These are phyloP conservation scores for Macrolepiota fuliginosa DNA, from an alignment of 768 basidiomycete genomes.

Conservation along the genomic window DNA sequence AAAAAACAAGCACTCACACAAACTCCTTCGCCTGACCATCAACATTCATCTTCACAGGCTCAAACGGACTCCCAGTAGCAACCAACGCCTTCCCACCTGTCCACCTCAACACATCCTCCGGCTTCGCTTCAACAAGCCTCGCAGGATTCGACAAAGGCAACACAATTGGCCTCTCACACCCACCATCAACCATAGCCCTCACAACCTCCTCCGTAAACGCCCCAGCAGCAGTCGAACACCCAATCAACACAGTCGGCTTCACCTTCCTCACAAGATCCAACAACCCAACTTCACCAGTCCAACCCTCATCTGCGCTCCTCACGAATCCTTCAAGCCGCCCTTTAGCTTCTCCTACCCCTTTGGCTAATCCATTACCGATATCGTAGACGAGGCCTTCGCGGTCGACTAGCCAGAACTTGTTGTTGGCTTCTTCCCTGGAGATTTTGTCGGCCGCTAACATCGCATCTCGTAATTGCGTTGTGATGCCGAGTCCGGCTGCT, in stretches of 20 bases:
- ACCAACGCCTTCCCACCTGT: slow-evolving; percentile 75
- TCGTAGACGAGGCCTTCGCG: slow-evolving; percentile 33
- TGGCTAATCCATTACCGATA: slow-evolving; percentile 19
- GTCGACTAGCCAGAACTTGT: slow-evolving; percentile 73
- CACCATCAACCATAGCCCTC: slow-evolving; percentile 52
- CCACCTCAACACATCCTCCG: slow-evolving; percentile 73
- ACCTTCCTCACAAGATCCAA: slow-evolving; percentile 70
- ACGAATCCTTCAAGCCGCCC: slow-evolving; percentile 53
- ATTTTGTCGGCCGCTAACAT: slow-evolving; percentile 56
- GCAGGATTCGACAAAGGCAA: slow-evolving; percentile 86
- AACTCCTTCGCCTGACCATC: slow-evolving; percentile 57
- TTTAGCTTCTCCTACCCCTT: slow-evolving; percentile 29
- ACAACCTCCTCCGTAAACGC: slow-evolving; percentile 78
- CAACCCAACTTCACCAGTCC: slow-evolving; percentile 53
- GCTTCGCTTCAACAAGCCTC: slow-evolving; percentile 69
- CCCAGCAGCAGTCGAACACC: slow-evolving; percentile 75
- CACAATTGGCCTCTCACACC: slow-evolving; percentile 67
- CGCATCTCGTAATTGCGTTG: slow-evolving; percentile 73
- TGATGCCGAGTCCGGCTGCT: slow-evolving; percentile 80
- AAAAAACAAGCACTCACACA: slow-evolving; percentile 32
- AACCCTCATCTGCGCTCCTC: slow-evolving; percentile 54
- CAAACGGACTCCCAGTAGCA: slow-evolving; percentile 86
- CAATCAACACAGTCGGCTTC: slow-evolving; percentile 82
- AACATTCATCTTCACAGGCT: slow-evolving; percentile 58
- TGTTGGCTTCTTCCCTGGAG: slow-evolving; percentile 55